Evolutionary conservation across 1,284 basidiomycete genomes (phyloP).

Genomic region (Microbotryum violaceum): DNA sequence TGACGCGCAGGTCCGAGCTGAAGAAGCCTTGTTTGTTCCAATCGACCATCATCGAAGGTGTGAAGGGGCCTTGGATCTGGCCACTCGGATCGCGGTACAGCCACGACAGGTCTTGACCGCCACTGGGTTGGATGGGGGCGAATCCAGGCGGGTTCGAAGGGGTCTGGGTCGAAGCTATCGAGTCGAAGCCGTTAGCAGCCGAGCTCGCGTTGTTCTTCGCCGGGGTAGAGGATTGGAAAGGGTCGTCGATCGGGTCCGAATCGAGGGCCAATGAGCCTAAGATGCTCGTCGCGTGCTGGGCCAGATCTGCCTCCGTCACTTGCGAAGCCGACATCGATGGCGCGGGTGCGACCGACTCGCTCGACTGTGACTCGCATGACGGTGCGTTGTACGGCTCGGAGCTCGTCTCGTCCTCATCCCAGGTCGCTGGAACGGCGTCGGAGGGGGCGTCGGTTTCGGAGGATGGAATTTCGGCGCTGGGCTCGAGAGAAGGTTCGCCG

Average conservation of each 20-base stretch:
- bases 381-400: not conserved
- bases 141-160: conserved; percentile 25
- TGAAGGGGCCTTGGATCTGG: conserved; percentile 63
- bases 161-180: not conserved
- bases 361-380: conserved; percentile 1
- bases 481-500: not conserved
- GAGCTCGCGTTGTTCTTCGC: not conserved
- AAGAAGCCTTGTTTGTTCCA: conserved; percentile 94
- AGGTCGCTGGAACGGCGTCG: conserved; percentile 12
- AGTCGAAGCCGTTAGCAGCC: not conserved
- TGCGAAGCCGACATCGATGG: not conserved
- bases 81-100: conserved; percentile 35
- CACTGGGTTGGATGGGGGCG: conserved; percentile 7
- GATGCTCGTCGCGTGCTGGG: conserved; percentile 16
- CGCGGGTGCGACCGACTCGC: conserved; percentile 3
- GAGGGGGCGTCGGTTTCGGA: not conserved
- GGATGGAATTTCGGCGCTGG: not conserved
- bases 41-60: conserved; percentile 84
- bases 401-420: conserved; percentile 13
- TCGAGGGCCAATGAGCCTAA: conserved; percentile 31
- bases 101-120: conserved; percentile 27
- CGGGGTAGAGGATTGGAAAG: conserved; percentile 10
- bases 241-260: conserved; percentile 22
- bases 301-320: not conserved
- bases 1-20: conserved; percentile 40